Evolutionary conservation across 2,329 filamentous ascomycete genomes (phyloP), one percentile per base, ranked within the genome.

Genomic region (Cyphellophora europaea): DNA sequence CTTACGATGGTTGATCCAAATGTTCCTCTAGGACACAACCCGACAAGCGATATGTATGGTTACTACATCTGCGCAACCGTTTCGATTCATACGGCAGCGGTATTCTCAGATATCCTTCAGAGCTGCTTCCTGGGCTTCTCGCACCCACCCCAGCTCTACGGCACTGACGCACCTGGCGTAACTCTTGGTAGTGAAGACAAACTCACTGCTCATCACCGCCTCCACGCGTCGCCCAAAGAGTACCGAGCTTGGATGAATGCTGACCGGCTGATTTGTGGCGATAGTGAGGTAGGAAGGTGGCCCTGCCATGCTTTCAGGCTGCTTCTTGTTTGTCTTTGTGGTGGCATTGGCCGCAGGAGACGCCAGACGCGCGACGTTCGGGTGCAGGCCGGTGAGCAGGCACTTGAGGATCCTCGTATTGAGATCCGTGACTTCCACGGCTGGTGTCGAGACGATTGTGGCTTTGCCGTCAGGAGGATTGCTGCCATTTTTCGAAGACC

Each of bases 191-290:
- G 76, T 80, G 49, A 74, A 80, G 3, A 79, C 72, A 53, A 75
- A 78, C 52, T 79, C 75, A 40, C 72, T 75, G 48, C 77, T 80
- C 52, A 79, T 62, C 35, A 80, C 74, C 2, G 71, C 75, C 34
- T 49, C 41, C 29, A 40, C 42, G 29, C 43, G 44, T 15, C 33
- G 37, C n/a, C 32, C 18, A 32, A 49, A 51, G 25, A 49, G 49
- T 13, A 47, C 45, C 16, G 38, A 43, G 27, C 43, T 48, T 6
- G 47, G 49, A 35, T 79, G 76, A 25, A 80, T 77, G 1, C 73
- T 66, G 1, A 80, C 73, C 0, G 65, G 66, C 53, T 79, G 74
- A 42, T 76, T 76, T 3, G 73, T 72, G 5, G 72, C 59, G 15
- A 78, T 59, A 0, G 75, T 79, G 40, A 68, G 69, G 47, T 79